Evolutionary conservation across 73 alveolate species (phyloP).

Genomic region (Paramecium biaurelia): DNA sequence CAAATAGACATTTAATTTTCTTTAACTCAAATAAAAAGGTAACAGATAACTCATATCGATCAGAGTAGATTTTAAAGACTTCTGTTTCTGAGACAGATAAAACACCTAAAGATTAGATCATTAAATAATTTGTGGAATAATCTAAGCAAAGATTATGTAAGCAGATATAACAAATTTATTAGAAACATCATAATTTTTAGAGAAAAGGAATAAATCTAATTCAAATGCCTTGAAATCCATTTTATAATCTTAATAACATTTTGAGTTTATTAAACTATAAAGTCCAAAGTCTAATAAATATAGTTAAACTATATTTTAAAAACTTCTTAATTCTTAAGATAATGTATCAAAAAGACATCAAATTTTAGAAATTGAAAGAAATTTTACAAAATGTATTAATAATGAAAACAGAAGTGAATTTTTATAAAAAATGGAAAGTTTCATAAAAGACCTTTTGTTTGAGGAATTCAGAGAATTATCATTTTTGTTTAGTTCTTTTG

Average conservation of each 20-base stretch:
- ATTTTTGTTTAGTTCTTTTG: neutral
- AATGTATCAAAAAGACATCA: neutral
- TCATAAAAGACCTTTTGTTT: neutral
- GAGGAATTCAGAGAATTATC: conserved; percentile 7
- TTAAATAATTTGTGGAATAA: neutral
- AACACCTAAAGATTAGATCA: neutral
- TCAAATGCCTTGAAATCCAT: neutral
- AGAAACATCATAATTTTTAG: neutral
- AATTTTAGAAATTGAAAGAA: neutral
- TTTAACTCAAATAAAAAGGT: neutral
- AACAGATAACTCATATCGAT: neutral
- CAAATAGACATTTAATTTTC: neutral
- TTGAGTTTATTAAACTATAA: neutral
- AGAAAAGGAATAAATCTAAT: neutral
- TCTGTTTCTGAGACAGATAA: neutral
- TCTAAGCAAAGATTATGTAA: neutral
- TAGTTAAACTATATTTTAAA: neutral
- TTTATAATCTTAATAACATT: neutral
- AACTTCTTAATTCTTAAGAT: neutral
- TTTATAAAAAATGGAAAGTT: neutral
- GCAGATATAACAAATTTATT: neutral
- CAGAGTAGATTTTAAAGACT: neutral
- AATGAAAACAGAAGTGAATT: neutral
- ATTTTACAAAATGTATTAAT: neutral
- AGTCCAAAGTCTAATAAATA: neutral